Evolutionary conservation across 2,329 filamentous ascomycete species (phyloP).

Genomic region (Amauroascus niger): DNA sequence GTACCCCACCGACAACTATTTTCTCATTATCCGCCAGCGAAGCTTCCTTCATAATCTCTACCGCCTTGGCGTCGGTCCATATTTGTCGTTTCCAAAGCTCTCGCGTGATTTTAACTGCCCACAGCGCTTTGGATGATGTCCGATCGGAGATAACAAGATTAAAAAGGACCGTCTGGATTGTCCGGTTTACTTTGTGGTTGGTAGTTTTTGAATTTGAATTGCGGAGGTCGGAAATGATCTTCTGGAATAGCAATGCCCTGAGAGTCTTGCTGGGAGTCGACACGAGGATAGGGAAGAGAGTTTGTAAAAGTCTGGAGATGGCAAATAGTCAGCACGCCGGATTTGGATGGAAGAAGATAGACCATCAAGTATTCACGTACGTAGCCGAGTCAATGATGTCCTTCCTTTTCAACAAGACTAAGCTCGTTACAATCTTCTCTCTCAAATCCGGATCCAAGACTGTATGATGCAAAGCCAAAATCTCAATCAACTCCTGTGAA

Average conservation of each 20-base stretch:
- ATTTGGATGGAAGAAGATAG: background rate
- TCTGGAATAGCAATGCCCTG: slow-evolving; percentile 71
- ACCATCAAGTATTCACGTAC: slow-evolving; percentile 24
- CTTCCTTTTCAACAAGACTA: slow-evolving; percentile 81
- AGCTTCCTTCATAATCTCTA: slow-evolving; percentile 97
- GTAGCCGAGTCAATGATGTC: slow-evolving; percentile 78
- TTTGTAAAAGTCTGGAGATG: slow-evolving; percentile 57
- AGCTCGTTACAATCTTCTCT: slow-evolving; percentile 86
- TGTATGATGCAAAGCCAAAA: slow-evolving; percentile 73
- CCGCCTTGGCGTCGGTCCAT: slow-evolving; percentile 87
- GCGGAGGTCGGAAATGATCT: slow-evolving; percentile 84
- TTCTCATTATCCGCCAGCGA: slow-evolving; percentile 85
- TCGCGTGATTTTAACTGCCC: slow-evolving; percentile 90
- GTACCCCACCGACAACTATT: slow-evolving; percentile 73
- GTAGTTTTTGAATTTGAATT: slow-evolving; percentile 76
- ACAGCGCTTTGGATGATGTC: slow-evolving; percentile 74
- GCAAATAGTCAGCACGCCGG: background rate
- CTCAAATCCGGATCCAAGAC: slow-evolving; percentile 72
- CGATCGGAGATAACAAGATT: slow-evolving; percentile 83
- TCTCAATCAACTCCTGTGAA: slow-evolving; percentile 66
- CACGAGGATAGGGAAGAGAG: slow-evolving; percentile 87
- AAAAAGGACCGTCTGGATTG: slow-evolving; percentile 85
- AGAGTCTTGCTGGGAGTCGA: slow-evolving; percentile 87
- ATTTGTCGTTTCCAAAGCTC: slow-evolving; percentile 95
- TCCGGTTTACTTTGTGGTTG: slow-evolving; percentile 88